Evolutionary conservation across 2,329 filamentous ascomycete genomes (phyloP).

Genomic region (Thermothelomyces thermophilus): DNA sequence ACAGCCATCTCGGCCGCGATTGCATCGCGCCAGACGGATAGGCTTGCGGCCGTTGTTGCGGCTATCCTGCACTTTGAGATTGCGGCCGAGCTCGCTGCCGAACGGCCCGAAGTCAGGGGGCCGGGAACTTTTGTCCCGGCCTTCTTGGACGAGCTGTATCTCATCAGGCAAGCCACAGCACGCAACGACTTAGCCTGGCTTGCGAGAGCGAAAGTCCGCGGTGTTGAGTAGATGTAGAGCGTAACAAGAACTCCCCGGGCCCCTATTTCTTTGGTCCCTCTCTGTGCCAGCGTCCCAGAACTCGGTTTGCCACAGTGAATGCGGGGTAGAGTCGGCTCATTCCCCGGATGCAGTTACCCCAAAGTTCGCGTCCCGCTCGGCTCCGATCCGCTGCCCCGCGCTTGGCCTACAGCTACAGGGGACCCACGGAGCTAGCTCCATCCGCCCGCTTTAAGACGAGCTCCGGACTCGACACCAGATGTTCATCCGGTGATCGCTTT

Average conservation of each 20-base stretch:
- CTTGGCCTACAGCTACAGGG: too few species aligned
- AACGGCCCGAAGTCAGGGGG: conserved; percentile 56
- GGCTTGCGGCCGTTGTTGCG: conserved; percentile 65
- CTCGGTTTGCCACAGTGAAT: conserved; percentile 8
- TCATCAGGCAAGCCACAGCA: conserved; percentile 42
- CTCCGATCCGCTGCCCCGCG: conserved; percentile 8
- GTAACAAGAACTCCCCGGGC: neutral
- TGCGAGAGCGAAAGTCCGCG: conserved; percentile 18
- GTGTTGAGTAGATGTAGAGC: neutral
- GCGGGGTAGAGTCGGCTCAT: conserved; percentile 16
- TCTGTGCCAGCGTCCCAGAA: neutral
- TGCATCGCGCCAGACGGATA: conserved; percentile 55
- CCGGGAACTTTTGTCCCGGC: conserved; percentile 82
- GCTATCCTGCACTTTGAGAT: conserved; percentile 71
- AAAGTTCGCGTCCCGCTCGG: neutral
- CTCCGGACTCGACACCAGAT: neutral
- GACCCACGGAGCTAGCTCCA: conserved; percentile 10
- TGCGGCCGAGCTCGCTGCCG: conserved; percentile 63
- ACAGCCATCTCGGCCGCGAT: conserved; percentile 72
- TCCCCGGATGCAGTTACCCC: conserved; percentile 12
- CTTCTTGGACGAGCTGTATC: conserved; percentile 66
- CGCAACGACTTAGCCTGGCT: conserved; percentile 47
- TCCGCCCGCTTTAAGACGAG: neutral
- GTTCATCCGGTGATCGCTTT: neutral
- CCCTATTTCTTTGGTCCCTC: neutral